Conservation (phyloP, 176 grass and related monocot species). For the Eremochloa ophiuroides region DNA sequence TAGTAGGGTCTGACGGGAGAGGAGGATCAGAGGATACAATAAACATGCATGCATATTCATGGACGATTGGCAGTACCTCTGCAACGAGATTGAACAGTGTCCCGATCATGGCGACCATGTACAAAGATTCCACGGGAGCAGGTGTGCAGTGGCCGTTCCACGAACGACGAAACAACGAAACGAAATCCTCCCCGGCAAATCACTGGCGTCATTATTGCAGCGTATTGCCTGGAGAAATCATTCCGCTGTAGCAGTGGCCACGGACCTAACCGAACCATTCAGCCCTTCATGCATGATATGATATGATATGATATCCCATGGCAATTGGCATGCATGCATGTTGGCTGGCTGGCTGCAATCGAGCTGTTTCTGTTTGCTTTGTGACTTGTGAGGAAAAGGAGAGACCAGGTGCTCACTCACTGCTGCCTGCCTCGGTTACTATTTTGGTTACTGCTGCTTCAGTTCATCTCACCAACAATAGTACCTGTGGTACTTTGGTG, state of each 20-base stretch:
- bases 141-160: not conserved
- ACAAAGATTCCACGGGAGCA: conserved; percentile 24
- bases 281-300: not conserved
- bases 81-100: conserved; percentile 13
- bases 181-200: not conserved
- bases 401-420: too few relatives aligned
- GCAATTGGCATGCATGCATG: too few relatives aligned
- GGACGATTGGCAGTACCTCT: not conserved
- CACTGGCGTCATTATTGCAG: not conserved
- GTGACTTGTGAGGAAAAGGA: too few relatives aligned
- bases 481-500: not conserved
- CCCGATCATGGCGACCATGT: conserved; percentile 10
- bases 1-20: not conserved
- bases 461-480: not conserved
- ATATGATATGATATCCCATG: too few relatives aligned
- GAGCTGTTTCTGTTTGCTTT: too few relatives aligned
- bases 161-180: not conserved
- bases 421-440: not conserved
- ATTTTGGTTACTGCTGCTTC: not conserved
- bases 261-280: not conserved
- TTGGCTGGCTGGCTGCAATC: too few relatives aligned
- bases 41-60: not conserved
- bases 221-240: conserved; percentile 20
- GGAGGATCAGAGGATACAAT: not conserved
- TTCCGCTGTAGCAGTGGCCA: conserved; percentile 19